Percentiles rank a stretch among this genome's conserved stretches.
These are phyloP conservation scores for Pisolithus tinctorius DNA, from an alignment of 768 basidiomycete genomes.

Conservation along the genomic window DNA sequence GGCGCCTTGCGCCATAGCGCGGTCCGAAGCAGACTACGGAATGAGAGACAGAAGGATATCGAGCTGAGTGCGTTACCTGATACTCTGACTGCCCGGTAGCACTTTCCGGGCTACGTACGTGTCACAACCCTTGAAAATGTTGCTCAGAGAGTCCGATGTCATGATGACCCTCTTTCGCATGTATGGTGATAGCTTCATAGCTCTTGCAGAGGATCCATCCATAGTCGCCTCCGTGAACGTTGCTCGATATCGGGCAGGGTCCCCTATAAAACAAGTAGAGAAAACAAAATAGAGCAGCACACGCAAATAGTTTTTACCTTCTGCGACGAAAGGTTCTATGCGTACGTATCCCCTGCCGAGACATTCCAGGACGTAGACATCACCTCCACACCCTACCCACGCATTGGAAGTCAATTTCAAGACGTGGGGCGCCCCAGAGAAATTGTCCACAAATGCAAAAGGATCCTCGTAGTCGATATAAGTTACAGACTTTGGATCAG, in stretches of 20 bases:
- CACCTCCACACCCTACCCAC: conserved; percentile 77
- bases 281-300: background rate
- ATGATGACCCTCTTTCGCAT: conserved; percentile 46
- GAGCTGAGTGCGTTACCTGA: conserved; percentile 38
- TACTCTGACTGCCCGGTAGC: conserved; percentile 38
- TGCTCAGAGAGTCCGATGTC: conserved; percentile 45
- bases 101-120: conserved; percentile 55
- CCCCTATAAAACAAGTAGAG: background rate
- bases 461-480: conserved; percentile 77
- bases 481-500: conserved; percentile 55
- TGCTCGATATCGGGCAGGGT: conserved; percentile 37
- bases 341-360: conserved; percentile 64
- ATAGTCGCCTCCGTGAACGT: conserved; percentile 48
- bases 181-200: conserved; percentile 47
- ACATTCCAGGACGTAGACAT: conserved; percentile 68
- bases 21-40: conserved; percentile 47
- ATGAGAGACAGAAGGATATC: conserved; percentile 1
- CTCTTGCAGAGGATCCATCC: conserved; percentile 36
- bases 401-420: conserved; percentile 48
- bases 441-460: conserved; percentile 46
- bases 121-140: conserved; percentile 64
- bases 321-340: conserved; percentile 39
- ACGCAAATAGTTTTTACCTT: conserved; percentile 26
- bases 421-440: conserved; percentile 51
- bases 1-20: conserved; percentile 61